Percentiles rank a stretch among this genome's conserved stretches.
Evolutionary conservation across 1,284 basidiomycete species (phyloP).

Genomic region (Leccinum olivaceoglutinosum): DNA sequence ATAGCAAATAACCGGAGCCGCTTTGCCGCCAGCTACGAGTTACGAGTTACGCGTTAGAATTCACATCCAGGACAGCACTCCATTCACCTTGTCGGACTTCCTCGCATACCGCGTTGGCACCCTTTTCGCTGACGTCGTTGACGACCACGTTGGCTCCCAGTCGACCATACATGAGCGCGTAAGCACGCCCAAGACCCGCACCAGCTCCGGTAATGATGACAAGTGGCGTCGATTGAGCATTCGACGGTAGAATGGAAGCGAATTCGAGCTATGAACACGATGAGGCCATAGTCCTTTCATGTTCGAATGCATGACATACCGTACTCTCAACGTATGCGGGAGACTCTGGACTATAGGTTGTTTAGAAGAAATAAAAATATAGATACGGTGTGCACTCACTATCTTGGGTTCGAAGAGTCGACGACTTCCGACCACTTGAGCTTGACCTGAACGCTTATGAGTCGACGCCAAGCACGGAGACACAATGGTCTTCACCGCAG

Average conservation of each 20-base stretch:
- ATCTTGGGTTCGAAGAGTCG: conserved; percentile 75
- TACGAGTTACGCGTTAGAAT: background rate
- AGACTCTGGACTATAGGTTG: conserved; percentile 50
- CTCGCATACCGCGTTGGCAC: conserved; percentile 78
- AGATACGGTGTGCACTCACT: conserved; percentile 44
- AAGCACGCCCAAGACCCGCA: conserved; percentile 87
- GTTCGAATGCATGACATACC: conserved; percentile 33
- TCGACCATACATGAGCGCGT: conserved; percentile 87
- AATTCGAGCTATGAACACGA: conserved; percentile 53
- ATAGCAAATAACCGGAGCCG: conserved; percentile 78
- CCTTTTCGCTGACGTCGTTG: conserved; percentile 90
- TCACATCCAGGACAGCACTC: background rate
- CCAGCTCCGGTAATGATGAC: conserved; percentile 94
- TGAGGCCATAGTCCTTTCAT: conserved; percentile 3
- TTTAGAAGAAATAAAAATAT: background rate
- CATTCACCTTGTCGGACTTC: conserved; percentile 75
- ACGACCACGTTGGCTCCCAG: conserved; percentile 95
- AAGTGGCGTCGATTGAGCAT: conserved; percentile 66
- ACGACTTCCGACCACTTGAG: conserved; percentile 77
- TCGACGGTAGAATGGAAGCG: conserved; percentile 64
- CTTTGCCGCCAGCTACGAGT: conserved; percentile 78
- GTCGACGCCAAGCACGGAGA: background rate
- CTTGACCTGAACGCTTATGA: conserved; percentile 50
- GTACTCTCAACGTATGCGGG: conserved; percentile 67
- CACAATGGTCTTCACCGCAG: conserved; percentile 59